Evolutionary conservation across 208 protist genomes (phyloP).

Genomic region (Plasmodiophora brassicae): DNA sequence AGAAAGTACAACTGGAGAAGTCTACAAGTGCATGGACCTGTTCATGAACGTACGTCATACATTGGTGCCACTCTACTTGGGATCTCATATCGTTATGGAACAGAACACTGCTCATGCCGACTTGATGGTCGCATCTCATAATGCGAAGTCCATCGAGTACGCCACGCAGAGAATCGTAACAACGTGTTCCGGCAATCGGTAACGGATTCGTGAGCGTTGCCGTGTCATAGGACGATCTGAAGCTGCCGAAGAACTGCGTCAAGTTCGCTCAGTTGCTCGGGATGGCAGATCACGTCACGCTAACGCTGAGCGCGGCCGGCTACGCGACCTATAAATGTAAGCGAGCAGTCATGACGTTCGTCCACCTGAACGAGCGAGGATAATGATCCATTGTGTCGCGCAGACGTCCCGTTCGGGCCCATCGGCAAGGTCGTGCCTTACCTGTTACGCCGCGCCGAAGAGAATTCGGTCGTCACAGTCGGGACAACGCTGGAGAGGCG

Average conservation of each 20-base stretch:
- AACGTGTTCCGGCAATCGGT: neutral
- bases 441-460: slow-evolving; percentile 10
- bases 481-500: neutral
- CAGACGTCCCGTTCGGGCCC: slow-evolving; percentile 17
- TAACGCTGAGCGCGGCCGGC: neutral
- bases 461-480: neutral
- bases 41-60: neutral
- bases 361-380: neutral
- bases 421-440: slow-evolving; percentile 18
- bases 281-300: slow-evolving; percentile 4
- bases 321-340: neutral
- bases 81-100: neutral
- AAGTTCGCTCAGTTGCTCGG: slow-evolving; percentile 23
- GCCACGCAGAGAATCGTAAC: neutral
- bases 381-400: neutral
- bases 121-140: slow-evolving; percentile 1
- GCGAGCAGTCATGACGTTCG: neutral
- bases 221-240: neutral
- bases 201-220: neutral
- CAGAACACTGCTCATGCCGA: neutral
- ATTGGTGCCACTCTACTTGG: neutral
- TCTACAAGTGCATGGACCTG: neutral
- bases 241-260: neutral
- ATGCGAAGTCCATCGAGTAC: slow-evolving; percentile 11
- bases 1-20: neutral